Evolutionary conservation across 2,329 filamentous ascomycete species (phyloP).

Genomic region (Colletotrichum neosansevieriae): DNA sequence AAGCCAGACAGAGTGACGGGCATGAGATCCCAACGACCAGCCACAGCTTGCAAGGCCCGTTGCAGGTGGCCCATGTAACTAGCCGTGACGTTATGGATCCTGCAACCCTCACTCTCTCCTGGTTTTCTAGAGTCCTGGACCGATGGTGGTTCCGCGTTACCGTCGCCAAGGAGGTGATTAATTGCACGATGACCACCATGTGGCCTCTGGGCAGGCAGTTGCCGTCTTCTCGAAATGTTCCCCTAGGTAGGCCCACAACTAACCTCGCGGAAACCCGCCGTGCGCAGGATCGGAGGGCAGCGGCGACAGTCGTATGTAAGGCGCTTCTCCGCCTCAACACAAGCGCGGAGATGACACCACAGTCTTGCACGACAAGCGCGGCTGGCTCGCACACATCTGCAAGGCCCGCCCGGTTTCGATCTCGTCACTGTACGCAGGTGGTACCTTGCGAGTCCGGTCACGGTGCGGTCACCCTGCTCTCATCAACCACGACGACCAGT

Average conservation of each 20-base stretch:
- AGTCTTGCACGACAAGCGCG: conserved; percentile 31
- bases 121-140: neutral
- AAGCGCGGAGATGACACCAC: conserved; percentile 37
- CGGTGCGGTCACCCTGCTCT: conserved; percentile 20
- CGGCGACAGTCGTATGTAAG: conserved; percentile 15
- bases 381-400: conserved; percentile 9
- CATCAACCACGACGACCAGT: neutral
- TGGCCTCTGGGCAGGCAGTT: conserved; percentile 9
- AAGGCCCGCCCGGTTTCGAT: conserved; percentile 21
- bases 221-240: neutral
- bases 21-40: conserved; percentile 21
- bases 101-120: neutral
- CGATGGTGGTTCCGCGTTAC: conserved; percentile 21
- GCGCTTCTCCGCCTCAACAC: conserved; percentile 33
- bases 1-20: conserved; percentile 25
- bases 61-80: conserved; percentile 20
- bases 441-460: conserved; percentile 25
- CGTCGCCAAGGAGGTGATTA: conserved; percentile 14
- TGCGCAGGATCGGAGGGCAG: conserved; percentile 17
- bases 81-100: conserved; percentile 3
- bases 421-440: conserved; percentile 31
- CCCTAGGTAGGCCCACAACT: conserved; percentile 8
- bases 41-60: conserved; percentile 5
- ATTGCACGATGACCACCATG: conserved; percentile 10
- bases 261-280: conserved; percentile 2